phyloP scores from a whole-genome alignment of 1,284 basidiomycete genomes.

The Cystobasidium slooffiae region DNA sequence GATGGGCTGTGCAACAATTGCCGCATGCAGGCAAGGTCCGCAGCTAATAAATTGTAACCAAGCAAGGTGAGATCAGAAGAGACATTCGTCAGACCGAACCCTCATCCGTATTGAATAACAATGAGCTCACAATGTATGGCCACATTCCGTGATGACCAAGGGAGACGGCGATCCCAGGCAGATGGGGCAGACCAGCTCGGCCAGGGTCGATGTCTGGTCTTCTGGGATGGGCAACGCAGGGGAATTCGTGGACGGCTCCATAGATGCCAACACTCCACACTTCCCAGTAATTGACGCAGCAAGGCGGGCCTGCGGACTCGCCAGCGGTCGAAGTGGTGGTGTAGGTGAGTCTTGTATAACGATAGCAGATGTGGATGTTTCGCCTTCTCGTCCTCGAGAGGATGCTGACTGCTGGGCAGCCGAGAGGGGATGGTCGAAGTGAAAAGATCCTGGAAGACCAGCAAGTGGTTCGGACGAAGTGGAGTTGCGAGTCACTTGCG shows the following conservation, averaged over 20 bases:
- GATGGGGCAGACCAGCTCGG: conserved; percentile 50
- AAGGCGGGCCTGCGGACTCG: conserved; percentile 36
- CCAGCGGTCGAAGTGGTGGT: conserved; percentile 35
- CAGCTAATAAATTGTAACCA: conserved; percentile 21
- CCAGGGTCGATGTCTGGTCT: conserved; percentile 21
- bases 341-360: conserved; percentile 40
- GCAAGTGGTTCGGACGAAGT: background rate
- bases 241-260: background rate
- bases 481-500: no score
- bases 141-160: conserved; percentile 50
- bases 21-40: conserved; percentile 39
- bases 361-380: conserved; percentile 28
- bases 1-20: conserved; percentile 22
- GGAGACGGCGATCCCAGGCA: conserved; percentile 51
- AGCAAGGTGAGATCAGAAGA: background rate
- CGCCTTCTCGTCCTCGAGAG: background rate
- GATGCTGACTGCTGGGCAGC: background rate
- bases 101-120: conserved; percentile 37
- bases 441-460: background rate
- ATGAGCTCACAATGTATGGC: conserved; percentile 51
- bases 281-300: conserved; percentile 24
- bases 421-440: background rate
- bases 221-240: background rate
- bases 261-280: conserved; percentile 12
- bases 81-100: background rate